Conservation (phyloP, 495 filamentous ascomycete species). For the Penicillium macrosclerotiorum region DNA sequence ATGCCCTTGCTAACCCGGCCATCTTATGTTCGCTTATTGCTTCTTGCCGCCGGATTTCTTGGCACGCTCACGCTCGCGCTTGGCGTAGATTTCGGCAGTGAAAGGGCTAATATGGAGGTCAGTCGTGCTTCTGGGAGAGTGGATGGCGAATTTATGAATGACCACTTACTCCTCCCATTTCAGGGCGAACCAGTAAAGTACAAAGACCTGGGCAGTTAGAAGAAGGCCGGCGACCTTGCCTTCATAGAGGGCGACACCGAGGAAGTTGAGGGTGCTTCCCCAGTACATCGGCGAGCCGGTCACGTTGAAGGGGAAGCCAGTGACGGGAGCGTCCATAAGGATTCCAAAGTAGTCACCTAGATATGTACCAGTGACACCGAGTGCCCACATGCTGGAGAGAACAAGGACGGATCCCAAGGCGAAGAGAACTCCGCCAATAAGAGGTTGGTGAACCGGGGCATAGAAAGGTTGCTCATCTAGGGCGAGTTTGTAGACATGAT, state of each 20-base stretch:
- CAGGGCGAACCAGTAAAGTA: slow-evolving; percentile 80
- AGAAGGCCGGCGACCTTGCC: slow-evolving; percentile 86
- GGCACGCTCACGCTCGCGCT: slow-evolving; percentile 59
- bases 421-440: slow-evolving; percentile 68
- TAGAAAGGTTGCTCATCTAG: slow-evolving; percentile 44
- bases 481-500: slow-evolving; percentile 57
- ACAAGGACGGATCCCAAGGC: slow-evolving; percentile 80
- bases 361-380: slow-evolving; percentile 97
- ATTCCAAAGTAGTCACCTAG: slow-evolving; percentile 98
- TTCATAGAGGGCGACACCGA: slow-evolving; percentile 83
- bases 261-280: slow-evolving; percentile 87
- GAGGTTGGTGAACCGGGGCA: slow-evolving; percentile 64
- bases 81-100: slow-evolving; percentile 88
- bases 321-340: slow-evolving; percentile 91
- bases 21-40: slow-evolving; percentile 27
- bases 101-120: slow-evolving; percentile 64
- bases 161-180: slow-evolving; percentile 77
- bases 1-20: slow-evolving; percentile 24
- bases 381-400: slow-evolving; percentile 79
- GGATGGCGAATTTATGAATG: neutral
- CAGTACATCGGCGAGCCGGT: slow-evolving; percentile 95
- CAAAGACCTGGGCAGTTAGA: slow-evolving; percentile 70
- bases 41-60: slow-evolving; percentile 44
- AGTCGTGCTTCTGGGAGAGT: slow-evolving; percentile 10
- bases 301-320: slow-evolving; percentile 92